Conservation (phyloP, 2,329 filamentous ascomycete genomes). For the Hirsutella minnesotensis region DNA sequence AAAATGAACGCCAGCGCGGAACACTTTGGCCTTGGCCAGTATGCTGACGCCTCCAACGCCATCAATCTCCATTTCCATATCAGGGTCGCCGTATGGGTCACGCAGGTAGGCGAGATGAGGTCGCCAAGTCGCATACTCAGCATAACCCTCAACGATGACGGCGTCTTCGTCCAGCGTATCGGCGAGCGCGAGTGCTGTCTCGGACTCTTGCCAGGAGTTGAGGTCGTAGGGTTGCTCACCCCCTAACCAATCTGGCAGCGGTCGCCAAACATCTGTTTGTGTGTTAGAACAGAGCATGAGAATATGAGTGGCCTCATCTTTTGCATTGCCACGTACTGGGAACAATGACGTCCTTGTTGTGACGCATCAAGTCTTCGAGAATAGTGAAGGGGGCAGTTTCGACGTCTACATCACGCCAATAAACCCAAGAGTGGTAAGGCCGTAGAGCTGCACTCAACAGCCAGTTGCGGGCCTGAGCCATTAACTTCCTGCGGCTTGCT, state of each 20-base stretch:
- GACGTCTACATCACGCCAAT: conserved; percentile 97
- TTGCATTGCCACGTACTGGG: conserved; percentile 58
- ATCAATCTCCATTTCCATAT: conserved; percentile 99
- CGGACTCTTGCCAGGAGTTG: conserved; percentile 98
- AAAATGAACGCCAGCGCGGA: conserved; percentile 91
- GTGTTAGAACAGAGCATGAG: conserved; percentile 11
- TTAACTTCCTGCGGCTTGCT: conserved; percentile 83
- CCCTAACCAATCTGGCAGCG: conserved; percentile 96
- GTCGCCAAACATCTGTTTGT: conserved; percentile 78
- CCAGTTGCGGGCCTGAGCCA: conserved; percentile 98
- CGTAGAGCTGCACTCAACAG: conserved; percentile 83
- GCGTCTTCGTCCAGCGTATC: conserved; percentile 96
- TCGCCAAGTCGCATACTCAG: conserved; percentile 96
- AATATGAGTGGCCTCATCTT: not conserved
- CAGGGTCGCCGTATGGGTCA: conserved; percentile 92
- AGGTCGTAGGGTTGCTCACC: conserved; percentile 97
- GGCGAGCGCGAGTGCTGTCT: conserved; percentile 84
- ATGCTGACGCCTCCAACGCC: conserved; percentile 97
- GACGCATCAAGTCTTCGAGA: conserved; percentile 92
- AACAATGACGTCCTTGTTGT: conserved; percentile 97
- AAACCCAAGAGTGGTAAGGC: conserved; percentile 97
- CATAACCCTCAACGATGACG: conserved; percentile 97
- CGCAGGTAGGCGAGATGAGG: conserved; percentile 93
- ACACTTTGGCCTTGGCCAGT: conserved; percentile 88
- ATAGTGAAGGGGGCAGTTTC: conserved; percentile 96